A percentile compares a stretch with the other conserved stretches of the same genome.
Conservation (phyloP, 129 eudicot species). For the Artemisia tridentata region DNA sequence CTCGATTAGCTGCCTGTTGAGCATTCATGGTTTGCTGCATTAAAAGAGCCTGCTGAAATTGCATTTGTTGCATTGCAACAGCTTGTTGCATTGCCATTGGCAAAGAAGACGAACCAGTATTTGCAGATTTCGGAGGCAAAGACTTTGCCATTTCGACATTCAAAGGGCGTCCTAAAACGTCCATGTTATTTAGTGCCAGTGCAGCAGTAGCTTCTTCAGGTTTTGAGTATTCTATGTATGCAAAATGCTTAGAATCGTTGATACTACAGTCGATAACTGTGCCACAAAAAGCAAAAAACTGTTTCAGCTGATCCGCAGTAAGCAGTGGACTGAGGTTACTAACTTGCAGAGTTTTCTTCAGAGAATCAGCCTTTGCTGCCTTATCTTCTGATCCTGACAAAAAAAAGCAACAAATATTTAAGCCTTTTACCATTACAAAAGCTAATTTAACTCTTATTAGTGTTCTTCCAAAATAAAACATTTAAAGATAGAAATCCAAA, state of each 20-base stretch:
- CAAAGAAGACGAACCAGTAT: constrained; percentile 66
- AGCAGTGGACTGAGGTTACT: constrained; percentile 93
- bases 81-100: constrained; percentile 98
- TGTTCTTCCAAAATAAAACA: background rate
- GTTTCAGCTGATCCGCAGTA: constrained; percentile 89
- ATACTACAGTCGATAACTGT: constrained; percentile 80
- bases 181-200: constrained; percentile 80
- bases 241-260: constrained; percentile 87
- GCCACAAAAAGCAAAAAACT: constrained; percentile 82
- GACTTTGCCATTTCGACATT: constrained; percentile 99
- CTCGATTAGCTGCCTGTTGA: constrained; percentile 97
- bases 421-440: constrained; percentile 11
- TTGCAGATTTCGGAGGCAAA: constrained; percentile 75
- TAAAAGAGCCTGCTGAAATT: constrained; percentile 92
- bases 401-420: background rate
- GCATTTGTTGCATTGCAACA: constrained; percentile 99
- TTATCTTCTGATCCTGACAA: constrained; percentile 47
- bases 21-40: constrained; percentile 95
- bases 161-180: constrained; percentile 88
- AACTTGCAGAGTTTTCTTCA: constrained; percentile 88
- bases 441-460: background rate
- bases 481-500: background rate
- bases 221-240: constrained; percentile 85
- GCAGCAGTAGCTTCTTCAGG: constrained; percentile 96
- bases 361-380: constrained; percentile 51